Evolutionary conservation across 179 eudicot species (phyloP).

Genomic region (Amaranthus tricolor): DNA sequence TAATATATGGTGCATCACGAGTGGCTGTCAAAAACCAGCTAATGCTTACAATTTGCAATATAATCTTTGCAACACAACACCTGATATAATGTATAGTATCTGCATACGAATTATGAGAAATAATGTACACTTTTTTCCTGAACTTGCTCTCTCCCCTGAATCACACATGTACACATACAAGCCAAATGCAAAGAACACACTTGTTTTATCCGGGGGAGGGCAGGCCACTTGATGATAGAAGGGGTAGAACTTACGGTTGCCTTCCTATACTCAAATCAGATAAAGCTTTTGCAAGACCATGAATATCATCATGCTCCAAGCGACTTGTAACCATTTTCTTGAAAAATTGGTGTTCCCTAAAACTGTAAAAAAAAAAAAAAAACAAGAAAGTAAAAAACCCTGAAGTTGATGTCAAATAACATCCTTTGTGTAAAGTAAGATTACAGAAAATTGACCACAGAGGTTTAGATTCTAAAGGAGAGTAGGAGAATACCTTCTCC

Average conservation of each 20-base stretch:
- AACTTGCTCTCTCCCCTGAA: too few relatives aligned
- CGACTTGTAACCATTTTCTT: slow-evolving; percentile 48
- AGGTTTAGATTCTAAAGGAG: neutral
- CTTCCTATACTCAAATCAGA: slow-evolving; percentile 80
- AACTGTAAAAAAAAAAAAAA: slow-evolving; percentile 41
- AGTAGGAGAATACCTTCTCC: slow-evolving; percentile 63
- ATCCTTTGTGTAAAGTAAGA: neutral
- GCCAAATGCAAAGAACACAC: neutral
- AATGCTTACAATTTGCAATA: neutral
- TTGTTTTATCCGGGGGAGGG: neutral
- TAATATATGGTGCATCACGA: neutral
- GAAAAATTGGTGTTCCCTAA: slow-evolving; percentile 79
- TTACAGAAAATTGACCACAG: neutral
- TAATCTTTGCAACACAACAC: neutral
- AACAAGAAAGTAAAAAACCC: slow-evolving; percentile 5
- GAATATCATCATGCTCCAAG: slow-evolving; percentile 58
- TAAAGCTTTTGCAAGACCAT: slow-evolving; percentile 65
- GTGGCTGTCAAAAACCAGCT: neutral
- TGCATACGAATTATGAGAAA: neutral
- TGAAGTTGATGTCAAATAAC: neutral
- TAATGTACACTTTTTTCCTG: too few relatives aligned
- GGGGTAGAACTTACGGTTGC: slow-evolving; percentile 65
- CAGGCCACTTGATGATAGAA: neutral
- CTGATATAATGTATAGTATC: neutral
- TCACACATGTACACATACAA: too few relatives aligned